phyloP scores from a whole-genome alignment of 2,329 filamentous ascomycete species.

The Coniochaeta sp. region DNA sequence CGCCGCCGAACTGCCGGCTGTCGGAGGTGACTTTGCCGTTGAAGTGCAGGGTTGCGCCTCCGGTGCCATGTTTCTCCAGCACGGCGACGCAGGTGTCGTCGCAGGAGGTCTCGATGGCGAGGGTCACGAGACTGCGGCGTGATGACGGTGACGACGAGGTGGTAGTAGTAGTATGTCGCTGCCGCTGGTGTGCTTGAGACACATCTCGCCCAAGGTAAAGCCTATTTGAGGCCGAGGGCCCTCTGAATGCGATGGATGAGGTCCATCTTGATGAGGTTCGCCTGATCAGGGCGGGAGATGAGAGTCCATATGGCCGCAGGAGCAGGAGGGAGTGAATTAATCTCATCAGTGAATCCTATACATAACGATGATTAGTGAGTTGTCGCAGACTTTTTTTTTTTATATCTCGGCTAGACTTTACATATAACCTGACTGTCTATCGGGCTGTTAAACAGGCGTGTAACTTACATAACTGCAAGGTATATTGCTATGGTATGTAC shows the following conservation, averaged over 20 bases:
- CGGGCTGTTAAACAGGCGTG: too few species aligned
- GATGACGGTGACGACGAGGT: neutral
- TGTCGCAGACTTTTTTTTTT: too few species aligned
- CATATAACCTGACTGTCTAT: too few species aligned
- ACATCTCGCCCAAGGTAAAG: neutral
- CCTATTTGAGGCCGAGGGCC: neutral
- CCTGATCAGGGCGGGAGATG: neutral
- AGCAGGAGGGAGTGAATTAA: neutral
- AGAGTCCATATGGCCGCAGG: neutral
- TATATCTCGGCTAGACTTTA: too few species aligned
- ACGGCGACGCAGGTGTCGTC: conserved; percentile 91
- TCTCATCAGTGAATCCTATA: neutral
- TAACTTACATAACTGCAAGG: too few species aligned
- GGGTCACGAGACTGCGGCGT: conserved; percentile 10
- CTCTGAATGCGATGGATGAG: neutral
- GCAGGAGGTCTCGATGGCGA: conserved; percentile 73
- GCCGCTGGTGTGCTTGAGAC: neutral
- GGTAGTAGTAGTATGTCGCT: neutral
- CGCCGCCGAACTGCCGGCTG: conserved; percentile 65
- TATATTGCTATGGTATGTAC: too few species aligned
- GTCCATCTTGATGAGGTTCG: neutral
- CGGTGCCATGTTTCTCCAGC: conserved; percentile 46
- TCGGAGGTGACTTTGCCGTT: conserved; percentile 77
- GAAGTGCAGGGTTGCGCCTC: conserved; percentile 58
- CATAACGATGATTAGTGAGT: neutral